Percentiles rank a stretch among this genome's conserved stretches.
Conservation (phyloP, 1,284 basidiomycete genomes). For the Takashimella koratensis region DNA sequence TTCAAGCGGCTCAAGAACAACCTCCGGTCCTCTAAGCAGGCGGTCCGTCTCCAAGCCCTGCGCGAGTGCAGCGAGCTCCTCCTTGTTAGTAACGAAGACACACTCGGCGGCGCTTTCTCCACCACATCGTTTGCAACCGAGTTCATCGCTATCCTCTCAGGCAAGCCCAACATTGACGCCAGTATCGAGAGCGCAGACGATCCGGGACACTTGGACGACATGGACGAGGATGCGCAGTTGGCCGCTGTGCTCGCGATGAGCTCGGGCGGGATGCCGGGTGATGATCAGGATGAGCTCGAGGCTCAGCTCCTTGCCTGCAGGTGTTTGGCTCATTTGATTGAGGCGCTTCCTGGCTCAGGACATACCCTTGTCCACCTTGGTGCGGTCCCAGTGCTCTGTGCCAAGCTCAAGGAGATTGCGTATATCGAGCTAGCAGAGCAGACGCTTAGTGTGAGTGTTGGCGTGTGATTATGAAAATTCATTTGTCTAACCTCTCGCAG, state of each 20-base stretch:
- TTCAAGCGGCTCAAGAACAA: constrained; percentile 86
- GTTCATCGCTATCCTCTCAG: constrained; percentile 86
- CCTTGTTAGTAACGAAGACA: constrained; percentile 96
- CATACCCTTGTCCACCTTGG: constrained; percentile 93
- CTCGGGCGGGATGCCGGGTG: constrained; percentile 34
- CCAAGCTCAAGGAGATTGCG: constrained; percentile 90
- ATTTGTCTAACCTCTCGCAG: constrained; percentile 52
- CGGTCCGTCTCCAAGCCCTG: constrained; percentile 78
- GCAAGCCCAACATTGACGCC: constrained; percentile 54
- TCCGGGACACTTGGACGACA: constrained; percentile 29
- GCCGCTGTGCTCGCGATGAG: constrained; percentile 69
- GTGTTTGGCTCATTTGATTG: constrained; percentile 93
- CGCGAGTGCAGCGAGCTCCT: constrained; percentile 94
- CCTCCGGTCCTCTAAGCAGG: constrained; percentile 76
- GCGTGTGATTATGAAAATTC: constrained; percentile 18
- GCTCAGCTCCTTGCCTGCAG: constrained; percentile 89
- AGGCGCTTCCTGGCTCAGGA: constrained; percentile 87
- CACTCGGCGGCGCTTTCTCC: constrained; percentile 81
- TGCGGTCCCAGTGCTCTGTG: constrained; percentile 89
- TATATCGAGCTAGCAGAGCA: constrained; percentile 96
- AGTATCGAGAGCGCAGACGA: constrained; percentile 47
- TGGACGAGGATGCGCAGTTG: constrained; percentile 76
- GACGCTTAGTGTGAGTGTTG: constrained; percentile 77
- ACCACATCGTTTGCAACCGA: constrained; percentile 89
- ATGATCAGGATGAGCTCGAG: constrained; percentile 61